A percentile compares a stretch with the other conserved stretches of the same genome.
phyloP scores from a whole-genome alignment of 768 basidiomycete genomes.

The Amanita rimosa region DNA sequence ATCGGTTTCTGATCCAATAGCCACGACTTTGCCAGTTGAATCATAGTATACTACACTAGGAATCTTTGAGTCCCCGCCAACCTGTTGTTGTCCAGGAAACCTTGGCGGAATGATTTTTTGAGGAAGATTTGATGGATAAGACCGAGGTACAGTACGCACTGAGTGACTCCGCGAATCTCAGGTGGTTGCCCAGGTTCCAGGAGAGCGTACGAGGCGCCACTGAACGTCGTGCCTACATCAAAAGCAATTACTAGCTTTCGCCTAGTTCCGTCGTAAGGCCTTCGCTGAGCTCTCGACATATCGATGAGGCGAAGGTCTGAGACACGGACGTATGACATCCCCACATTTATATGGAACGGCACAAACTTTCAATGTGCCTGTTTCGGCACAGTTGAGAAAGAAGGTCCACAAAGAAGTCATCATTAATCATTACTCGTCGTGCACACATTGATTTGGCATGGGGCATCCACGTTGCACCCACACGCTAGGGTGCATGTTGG shows the following conservation, averaged over 20 bases:
- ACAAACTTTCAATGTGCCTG: neutral
- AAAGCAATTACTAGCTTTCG: conserved; percentile 36
- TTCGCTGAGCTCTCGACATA: conserved; percentile 14
- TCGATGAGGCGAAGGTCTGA: neutral
- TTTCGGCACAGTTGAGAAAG: neutral
- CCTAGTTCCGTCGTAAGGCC: conserved; percentile 25
- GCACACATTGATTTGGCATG: neutral
- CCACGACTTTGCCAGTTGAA: neutral
- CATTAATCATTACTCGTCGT: neutral
- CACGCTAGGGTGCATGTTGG: neutral
- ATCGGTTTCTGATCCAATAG: conserved; percentile 1
- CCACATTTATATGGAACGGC: neutral
- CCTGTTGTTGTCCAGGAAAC: neutral
- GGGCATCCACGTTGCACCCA: too few species aligned
- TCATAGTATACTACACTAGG: conserved; percentile 6
- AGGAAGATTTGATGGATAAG: conserved; percentile 20
- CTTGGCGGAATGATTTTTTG: conserved; percentile 29
- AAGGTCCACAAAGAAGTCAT: neutral
- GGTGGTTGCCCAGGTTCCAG: conserved; percentile 21
- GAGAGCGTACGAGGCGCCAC: conserved; percentile 25
- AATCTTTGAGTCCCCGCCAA: neutral
- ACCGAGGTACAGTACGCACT: conserved; percentile 11
- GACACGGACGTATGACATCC: too few species aligned
- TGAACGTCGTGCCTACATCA: conserved; percentile 41
- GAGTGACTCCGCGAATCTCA: conserved; percentile 26